Evolutionary conservation across 129 eudicot genomes (phyloP).

Genomic region (Deinandra increscens): DNA sequence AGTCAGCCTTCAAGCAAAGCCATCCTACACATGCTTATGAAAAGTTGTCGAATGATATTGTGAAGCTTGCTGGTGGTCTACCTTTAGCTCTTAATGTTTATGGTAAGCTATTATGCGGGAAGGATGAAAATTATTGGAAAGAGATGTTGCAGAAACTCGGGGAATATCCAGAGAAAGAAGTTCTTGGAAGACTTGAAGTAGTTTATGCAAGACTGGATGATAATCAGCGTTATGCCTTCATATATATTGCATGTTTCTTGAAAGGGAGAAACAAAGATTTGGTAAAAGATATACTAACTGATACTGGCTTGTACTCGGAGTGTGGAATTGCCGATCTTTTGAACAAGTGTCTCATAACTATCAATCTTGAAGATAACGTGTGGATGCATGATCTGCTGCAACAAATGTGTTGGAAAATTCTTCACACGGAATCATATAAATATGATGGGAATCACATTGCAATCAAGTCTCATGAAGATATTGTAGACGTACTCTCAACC

Average conservation of each 20-base stretch:
- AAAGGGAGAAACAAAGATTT: constrained; percentile 9
- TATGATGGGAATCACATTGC: constrained; percentile 1
- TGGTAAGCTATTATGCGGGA: background rate
- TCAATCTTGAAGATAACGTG: background rate
- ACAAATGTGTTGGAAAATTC: background rate
- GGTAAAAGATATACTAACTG: constrained; percentile 2
- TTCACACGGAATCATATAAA: background rate
- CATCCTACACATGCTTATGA: background rate
- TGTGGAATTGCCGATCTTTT: background rate
- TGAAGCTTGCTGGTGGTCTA: constrained; percentile 9
- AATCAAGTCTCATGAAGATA: background rate
- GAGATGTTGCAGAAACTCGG: background rate
- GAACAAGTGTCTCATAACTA: constrained; percentile 3
- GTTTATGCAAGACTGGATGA: background rate
- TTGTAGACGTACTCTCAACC: background rate
- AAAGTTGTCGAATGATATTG: background rate
- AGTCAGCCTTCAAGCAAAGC: background rate
- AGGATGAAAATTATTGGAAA: background rate
- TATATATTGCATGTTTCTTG: constrained; percentile 20
- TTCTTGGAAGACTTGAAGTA: background rate
- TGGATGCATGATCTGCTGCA: background rate
- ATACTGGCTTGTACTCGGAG: background rate
- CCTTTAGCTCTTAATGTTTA: constrained; percentile 16
- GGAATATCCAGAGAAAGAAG: background rate
- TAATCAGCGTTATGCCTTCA: background rate